Percentiles rank a stretch among this genome's conserved stretches.
These are phyloP conservation scores for Blastobotrys aristatus DNA, from an alignment of 1,139 yeast species.

Conservation along the genomic window DNA sequence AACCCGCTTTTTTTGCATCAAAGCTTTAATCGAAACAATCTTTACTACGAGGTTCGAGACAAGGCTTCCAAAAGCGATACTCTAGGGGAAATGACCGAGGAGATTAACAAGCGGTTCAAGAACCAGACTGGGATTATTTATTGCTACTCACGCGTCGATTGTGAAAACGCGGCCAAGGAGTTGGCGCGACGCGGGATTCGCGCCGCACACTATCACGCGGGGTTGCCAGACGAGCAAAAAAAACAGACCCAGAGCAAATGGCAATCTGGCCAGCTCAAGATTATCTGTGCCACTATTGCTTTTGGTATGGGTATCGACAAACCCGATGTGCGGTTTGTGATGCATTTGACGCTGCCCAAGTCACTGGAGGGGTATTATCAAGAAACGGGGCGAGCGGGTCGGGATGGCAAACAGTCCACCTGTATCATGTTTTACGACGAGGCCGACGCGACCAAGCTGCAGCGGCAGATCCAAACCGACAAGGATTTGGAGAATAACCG, in stretches of 20 bases:
- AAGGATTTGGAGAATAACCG: conserved; percentile 57
- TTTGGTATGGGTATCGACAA: conserved; percentile 99
- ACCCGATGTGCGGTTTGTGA: conserved; percentile 88
- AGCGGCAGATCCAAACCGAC: conserved; percentile 73
- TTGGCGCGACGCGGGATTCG: conserved; percentile 56
- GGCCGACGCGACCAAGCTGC: conserved; percentile 57
- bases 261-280: conserved; percentile 68
- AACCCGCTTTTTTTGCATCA: conserved; percentile 52
- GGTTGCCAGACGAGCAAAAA: conserved; percentile 77
- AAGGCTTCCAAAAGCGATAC: conserved; percentile 53
- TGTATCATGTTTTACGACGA: conserved; percentile 79
- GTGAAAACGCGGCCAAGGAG: conserved; percentile 74
- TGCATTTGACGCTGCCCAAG: conserved; percentile 85
- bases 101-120: conserved; percentile 48
- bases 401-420: conserved; percentile 80
- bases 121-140: conserved; percentile 83
- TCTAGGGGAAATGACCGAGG: conserved; percentile 50
- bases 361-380: conserved; percentile 94
- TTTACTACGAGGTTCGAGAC: conserved; percentile 69
- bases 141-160: conserved; percentile 83
- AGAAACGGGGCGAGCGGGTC: conserved; percentile 98
- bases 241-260: conserved; percentile 65
- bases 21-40: conserved; percentile 85
- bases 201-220: conserved; percentile 87
- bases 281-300: conserved; percentile 95